phyloP scores from a whole-genome alignment of 345 rosid species.

The Nasturtium officinale region DNA sequence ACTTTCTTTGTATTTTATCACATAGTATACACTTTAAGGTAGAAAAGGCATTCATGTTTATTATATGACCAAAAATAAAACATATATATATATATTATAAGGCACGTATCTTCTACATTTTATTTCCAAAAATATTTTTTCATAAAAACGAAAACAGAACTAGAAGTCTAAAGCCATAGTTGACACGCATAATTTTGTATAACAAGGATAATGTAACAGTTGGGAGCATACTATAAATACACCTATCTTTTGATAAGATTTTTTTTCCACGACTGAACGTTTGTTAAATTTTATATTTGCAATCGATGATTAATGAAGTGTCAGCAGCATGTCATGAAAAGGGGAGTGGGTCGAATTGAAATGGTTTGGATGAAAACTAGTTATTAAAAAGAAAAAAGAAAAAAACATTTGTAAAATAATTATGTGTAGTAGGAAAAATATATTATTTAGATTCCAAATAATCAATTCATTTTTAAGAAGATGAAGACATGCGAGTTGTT shows the following conservation, averaged over 20 bases:
- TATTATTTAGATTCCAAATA: not conserved
- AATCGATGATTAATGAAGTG: not conserved
- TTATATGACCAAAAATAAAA: not conserved
- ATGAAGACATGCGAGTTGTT: not conserved
- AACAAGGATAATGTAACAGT: not conserved
- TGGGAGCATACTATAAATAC: not conserved
- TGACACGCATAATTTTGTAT: not conserved
- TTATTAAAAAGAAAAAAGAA: too few relatives aligned
- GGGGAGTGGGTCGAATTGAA: not conserved
- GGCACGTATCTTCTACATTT: not conserved
- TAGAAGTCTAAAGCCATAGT: not conserved
- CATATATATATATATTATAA: not conserved
- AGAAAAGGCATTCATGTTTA: constrained; percentile 9
- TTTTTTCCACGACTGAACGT: not conserved
- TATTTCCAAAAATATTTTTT: not conserved
- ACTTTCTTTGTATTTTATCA: constrained; percentile 29
- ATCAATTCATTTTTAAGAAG: not conserved
- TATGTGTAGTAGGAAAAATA: not conserved
- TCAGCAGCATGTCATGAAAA: not conserved
- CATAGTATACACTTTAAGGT: constrained; percentile 25
- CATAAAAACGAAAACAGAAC: not conserved
- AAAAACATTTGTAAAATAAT: too few relatives aligned
- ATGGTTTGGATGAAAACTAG: not conserved
- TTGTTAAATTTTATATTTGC: not conserved
- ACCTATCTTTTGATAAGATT: not conserved